Evolutionary conservation across 768 basidiomycete genomes (phyloP).

Genomic region (Boletus sensibilis): DNA sequence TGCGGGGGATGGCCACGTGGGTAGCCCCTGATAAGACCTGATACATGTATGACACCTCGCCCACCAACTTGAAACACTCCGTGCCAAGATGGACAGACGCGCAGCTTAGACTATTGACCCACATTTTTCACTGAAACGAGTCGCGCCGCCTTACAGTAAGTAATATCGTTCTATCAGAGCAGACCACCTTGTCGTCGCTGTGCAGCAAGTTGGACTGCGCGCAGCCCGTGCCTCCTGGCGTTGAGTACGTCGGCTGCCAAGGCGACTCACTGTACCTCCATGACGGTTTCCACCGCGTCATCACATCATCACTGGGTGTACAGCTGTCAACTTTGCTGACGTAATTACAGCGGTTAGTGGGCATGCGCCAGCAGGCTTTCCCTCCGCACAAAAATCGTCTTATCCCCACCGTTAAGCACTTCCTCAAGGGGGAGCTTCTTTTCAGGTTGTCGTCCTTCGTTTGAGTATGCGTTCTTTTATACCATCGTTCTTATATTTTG

Average conservation of each 20-base stretch:
- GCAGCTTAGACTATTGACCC: too few species aligned
- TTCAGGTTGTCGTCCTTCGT: conserved; percentile 16
- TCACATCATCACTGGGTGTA: background rate
- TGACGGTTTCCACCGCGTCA: background rate
- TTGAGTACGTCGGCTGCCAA: background rate
- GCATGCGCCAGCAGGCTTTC: background rate
- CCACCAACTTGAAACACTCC: too few species aligned
- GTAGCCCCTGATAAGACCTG: too few species aligned
- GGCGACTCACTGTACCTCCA: background rate
- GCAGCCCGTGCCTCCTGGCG: background rate
- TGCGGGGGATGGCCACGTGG: too few species aligned
- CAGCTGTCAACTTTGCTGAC: conserved; percentile 16
- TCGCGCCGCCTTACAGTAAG: too few species aligned
- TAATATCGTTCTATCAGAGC: background rate
- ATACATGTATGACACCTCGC: too few species aligned
- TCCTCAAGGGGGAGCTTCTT: conserved; percentile 9
- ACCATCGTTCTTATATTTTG: conserved; percentile 23
- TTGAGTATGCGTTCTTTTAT: conserved; percentile 30
- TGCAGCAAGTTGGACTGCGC: background rate
- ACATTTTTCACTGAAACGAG: too few species aligned
- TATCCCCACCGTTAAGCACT: conserved; percentile 2
- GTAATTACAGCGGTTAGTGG: conserved; percentile 6
- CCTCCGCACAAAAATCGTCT: conserved; percentile 7
- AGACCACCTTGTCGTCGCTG: background rate
- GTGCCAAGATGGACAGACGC: too few species aligned